Evolutionary conservation across 2,329 filamentous ascomycete genomes (phyloP).

Genomic region (Diaporthe velutina): DNA sequence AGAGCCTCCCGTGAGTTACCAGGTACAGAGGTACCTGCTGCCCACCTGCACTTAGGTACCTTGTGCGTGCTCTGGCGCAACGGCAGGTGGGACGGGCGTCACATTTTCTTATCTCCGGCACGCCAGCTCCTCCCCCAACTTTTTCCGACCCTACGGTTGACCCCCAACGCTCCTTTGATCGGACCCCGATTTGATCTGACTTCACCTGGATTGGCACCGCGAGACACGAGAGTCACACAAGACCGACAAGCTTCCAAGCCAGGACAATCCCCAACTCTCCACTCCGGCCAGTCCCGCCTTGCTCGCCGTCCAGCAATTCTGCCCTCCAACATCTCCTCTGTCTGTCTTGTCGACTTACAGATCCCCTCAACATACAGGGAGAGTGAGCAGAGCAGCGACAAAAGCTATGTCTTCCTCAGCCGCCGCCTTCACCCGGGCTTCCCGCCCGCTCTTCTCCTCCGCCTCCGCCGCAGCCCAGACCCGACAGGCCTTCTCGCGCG

Average conservation of each 20-base stretch:
- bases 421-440: slow-evolving; percentile 64
- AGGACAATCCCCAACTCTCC: slow-evolving; percentile 9
- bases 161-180: slow-evolving; percentile 32
- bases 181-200: slow-evolving; percentile 33
- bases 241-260: background rate
- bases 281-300: slow-evolving; percentile 9
- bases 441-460: slow-evolving; percentile 69
- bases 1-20: background rate
- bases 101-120: slow-evolving; percentile 36
- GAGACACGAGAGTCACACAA: slow-evolving; percentile 23
- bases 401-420: slow-evolving; percentile 50
- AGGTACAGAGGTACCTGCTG: background rate
- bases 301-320: background rate
- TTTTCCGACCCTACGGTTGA: slow-evolving; percentile 13
- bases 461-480: slow-evolving; percentile 65
- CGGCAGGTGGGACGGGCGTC: slow-evolving; percentile 19
- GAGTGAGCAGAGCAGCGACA: background rate
- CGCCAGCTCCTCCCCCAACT: slow-evolving; percentile 19
- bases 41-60: background rate
- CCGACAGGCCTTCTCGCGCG: slow-evolving; percentile 65
- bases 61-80: background rate
- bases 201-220: slow-evolving; percentile 6
- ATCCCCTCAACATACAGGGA: background rate
- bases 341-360: background rate
- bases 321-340: background rate